Percentiles rank a stretch among this genome's conserved stretches.
These are phyloP conservation scores for Acidiella bohemica DNA, from an alignment of 495 filamentous ascomycete genomes.

Conservation along the genomic window DNA sequence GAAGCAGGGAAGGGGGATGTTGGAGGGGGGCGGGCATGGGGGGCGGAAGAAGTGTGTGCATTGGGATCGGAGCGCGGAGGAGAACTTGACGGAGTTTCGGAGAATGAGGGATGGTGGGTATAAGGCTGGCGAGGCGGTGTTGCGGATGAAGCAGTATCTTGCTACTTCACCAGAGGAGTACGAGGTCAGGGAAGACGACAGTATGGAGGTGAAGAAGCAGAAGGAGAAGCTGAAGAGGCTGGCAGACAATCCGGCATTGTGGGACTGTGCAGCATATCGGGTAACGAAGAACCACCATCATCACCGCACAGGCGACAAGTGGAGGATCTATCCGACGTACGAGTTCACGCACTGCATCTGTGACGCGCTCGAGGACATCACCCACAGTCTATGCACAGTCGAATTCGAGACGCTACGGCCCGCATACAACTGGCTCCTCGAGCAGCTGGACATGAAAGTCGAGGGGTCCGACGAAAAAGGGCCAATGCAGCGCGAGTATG, in stretches of 20 bases:
- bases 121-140: conserved; percentile 68
- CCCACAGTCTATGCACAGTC: conserved; percentile 78
- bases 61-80: conserved; percentile 56
- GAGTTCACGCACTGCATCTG: conserved; percentile 86
- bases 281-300: conserved; percentile 53
- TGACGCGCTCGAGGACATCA: conserved; percentile 77
- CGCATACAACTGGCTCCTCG: conserved; percentile 80
- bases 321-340: conserved; percentile 82
- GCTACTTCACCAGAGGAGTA: conserved; percentile 24
- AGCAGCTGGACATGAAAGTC: conserved; percentile 54
- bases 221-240: conserved; percentile 17
- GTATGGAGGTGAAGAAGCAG: conserved; percentile 8
- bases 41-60: conserved; percentile 63
- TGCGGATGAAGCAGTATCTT: conserved; percentile 84
- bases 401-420: conserved; percentile 65
- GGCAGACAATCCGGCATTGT: conserved; percentile 43
- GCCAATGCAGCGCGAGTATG: conserved; percentile 77
- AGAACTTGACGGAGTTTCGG: conserved; percentile 69
- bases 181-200: conserved; percentile 11
- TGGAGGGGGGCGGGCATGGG: conserved; percentile 39
- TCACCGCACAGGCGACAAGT: conserved; percentile 57
- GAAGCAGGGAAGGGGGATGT: conserved; percentile 69
- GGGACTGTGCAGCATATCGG: conserved; percentile 69
- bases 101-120: conserved; percentile 89
- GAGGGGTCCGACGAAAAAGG: conserved; percentile 27